Evolutionary conservation across 2,329 filamentous ascomycete species (phyloP), one percentile per base, ranked within the genome.

Genomic region (Botrytis aclada): DNA sequence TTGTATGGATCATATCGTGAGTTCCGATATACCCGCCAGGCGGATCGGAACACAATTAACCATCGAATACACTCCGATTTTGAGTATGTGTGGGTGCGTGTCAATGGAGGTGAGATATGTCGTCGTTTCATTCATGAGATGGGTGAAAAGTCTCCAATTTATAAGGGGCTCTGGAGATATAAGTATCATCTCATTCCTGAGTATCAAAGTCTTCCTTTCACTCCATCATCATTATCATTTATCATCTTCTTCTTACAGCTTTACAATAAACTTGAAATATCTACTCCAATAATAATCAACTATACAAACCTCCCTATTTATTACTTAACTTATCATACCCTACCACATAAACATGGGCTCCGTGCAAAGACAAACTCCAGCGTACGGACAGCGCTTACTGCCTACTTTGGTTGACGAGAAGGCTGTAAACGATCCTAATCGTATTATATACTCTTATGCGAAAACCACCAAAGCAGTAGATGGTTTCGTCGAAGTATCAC

Each of bases 401-500:
- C 71, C 71, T 20, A 34, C 22, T 20, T 29, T 72, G 20, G 29
- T 72, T 22, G 71, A 72, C 25, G 71, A 72, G n/a, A 37, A 54
- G 34, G 71, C 71, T 29, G 32, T 8, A 18, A 62, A 41, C 58
- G 62, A 70, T 22, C 71, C 71, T n/a, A 12, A 72, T 45, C 39
- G 29, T 37, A 32, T 62, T 9, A 34, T 63, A 39, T 72, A 43
- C 45, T 70, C 54, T n/a, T 69, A 47, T 18, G 43, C 56, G 22
- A 72, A 69, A 43, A 72, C 70, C n/a, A 34, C 39, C n/a, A 67
- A 61, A 37, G 47, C 41, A n/a, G 39, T 32, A 22, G 69, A 69
- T 32, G 73, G 74, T 29, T 77, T 75, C 37, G 56, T 66, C 16
- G 45, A 74, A 5, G 71, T 78, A 45, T 74, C 76, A 51, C 69